Evolutionary conservation across 345 rosid species (phyloP), one percentile per base, ranked within the genome.

Genomic region (Pseudoturritis turrita): DNA sequence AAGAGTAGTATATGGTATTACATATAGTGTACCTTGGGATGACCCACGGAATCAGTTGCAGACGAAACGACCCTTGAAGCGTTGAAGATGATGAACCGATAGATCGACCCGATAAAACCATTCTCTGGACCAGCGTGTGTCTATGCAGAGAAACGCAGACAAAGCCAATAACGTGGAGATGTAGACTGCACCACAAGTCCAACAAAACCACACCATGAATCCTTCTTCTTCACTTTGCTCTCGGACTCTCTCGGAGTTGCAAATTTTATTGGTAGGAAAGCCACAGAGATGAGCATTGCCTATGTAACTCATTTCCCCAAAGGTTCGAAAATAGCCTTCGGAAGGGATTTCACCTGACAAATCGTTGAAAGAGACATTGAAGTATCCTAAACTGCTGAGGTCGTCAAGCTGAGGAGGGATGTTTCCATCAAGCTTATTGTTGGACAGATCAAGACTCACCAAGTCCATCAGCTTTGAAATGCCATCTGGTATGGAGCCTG

Each of bases 301-400:
- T 14, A 44, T 14, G 25, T 61, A 71, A 40, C 75, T 71, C 52
- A 0, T 50, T 51, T 6, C 43, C 0, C 2, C 52, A 50, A 71
- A 71, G 1, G 68, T 61, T 9, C 15, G 1, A 39, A 71, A 52
- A 61, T 71, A 62, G 9, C 68, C 75, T 14, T 29, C 26, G 25
- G 10, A 5, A 17, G 96, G 91, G 54, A 91, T 86, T 78, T 86
- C 91, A 9, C 97, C 93, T 18, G 86, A 85, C 1, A 91, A 82
- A 60, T 80, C 72, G 70, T 88, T 91, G 37, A 55, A 65, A 10
- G 97, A 89, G 36, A 91, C 37, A 52, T 91, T 85, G 53, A 91
- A 80, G 74, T 77, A 77, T 31, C 57, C 79, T 78, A 91, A 76
- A 68, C 57, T 51, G 41, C 76, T 56, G 9, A 86, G 76, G 23